These are phyloP conservation scores for Coffea humblotiana DNA, from an alignment of 305 asterid genomes.

Conservation along the genomic window DNA sequence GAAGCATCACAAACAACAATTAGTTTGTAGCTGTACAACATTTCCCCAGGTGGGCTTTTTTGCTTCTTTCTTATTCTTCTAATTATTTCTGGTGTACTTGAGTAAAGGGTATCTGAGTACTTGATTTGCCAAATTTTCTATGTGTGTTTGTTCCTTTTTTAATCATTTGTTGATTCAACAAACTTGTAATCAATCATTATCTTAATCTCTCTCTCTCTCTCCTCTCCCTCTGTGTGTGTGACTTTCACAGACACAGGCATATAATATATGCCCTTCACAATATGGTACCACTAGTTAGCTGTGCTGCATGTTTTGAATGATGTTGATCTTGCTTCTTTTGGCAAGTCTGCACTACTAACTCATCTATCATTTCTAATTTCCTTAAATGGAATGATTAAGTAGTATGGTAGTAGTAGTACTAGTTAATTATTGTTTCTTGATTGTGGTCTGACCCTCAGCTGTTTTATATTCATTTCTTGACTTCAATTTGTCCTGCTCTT, in stretches of 20 bases:
- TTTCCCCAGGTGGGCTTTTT: too few relatives aligned
- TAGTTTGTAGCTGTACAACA: too few relatives aligned
- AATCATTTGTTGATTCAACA: background rate
- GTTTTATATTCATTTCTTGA: background rate
- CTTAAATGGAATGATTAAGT: background rate
- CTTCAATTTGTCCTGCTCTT: background rate
- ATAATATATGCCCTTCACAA: too few relatives aligned
- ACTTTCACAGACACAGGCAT: too few relatives aligned
- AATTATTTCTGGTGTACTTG: too few relatives aligned
- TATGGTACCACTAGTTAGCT: too few relatives aligned
- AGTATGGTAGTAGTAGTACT: background rate
- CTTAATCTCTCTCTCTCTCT: background rate
- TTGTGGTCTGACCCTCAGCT: background rate
- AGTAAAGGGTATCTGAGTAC: too few relatives aligned
- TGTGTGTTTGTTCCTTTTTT: background rate
- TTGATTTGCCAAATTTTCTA: background rate
- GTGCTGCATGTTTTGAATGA: too few relatives aligned
- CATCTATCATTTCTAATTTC: constrained; percentile 3
- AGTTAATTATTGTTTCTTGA: background rate
- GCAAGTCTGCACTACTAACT: background rate
- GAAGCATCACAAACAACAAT: too few relatives aligned
- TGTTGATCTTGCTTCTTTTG: constrained; percentile 11
- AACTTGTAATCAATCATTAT: background rate
- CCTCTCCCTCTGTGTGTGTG: too few relatives aligned
- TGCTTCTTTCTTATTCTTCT: too few relatives aligned